Conservation (phyloP, 2,329 filamentous ascomycete species). For the Dactylellina drechsleri region DNA sequence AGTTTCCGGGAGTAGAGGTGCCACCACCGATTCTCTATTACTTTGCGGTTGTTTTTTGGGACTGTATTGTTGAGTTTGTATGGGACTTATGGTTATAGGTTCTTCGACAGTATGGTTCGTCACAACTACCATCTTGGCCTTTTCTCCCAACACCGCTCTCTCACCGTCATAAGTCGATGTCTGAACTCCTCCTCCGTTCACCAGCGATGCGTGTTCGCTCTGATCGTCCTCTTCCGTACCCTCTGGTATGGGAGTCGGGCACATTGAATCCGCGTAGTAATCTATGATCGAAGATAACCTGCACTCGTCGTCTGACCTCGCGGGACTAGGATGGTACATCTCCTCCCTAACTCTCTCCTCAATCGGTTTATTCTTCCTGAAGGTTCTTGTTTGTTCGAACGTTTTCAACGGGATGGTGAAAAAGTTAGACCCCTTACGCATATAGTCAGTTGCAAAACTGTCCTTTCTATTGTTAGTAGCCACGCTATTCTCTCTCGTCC, state of each 20-base stretch:
- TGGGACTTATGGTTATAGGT: slow-evolving; percentile 4
- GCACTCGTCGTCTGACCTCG: slow-evolving; percentile 40
- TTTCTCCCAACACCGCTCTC: slow-evolving; percentile 11
- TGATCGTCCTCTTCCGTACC: slow-evolving; percentile 24
- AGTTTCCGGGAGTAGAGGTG: slow-evolving; percentile 36
- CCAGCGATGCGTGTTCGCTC: slow-evolving; percentile 31
- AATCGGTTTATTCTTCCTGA: slow-evolving; percentile 2
- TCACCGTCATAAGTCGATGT: slow-evolving; percentile 10
- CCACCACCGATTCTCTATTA: slow-evolving; percentile 26
- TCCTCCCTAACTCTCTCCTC: slow-evolving; percentile 41
- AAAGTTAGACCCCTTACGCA: not conserved
- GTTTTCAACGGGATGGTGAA: slow-evolving; percentile 41
- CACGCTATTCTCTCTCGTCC: not conserved
- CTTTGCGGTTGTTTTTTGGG: slow-evolving; percentile 1
- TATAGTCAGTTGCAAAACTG: not conserved
- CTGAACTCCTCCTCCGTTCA: slow-evolving; percentile 7
- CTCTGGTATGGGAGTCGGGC: slow-evolving; percentile 25
- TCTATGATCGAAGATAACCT: slow-evolving; percentile 49
- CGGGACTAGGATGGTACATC: slow-evolving; percentile 47
- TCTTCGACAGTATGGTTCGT: slow-evolving; percentile 22
- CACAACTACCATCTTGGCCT: slow-evolving; percentile 14
- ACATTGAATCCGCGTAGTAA: slow-evolving; percentile 27
- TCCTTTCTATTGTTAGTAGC: no score
- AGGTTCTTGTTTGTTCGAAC: slow-evolving; percentile 15
- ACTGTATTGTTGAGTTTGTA: not conserved